Conservation (phyloP, 371 early-diverging fungal genomes). For the Choanephora cucurbitarum region DNA sequence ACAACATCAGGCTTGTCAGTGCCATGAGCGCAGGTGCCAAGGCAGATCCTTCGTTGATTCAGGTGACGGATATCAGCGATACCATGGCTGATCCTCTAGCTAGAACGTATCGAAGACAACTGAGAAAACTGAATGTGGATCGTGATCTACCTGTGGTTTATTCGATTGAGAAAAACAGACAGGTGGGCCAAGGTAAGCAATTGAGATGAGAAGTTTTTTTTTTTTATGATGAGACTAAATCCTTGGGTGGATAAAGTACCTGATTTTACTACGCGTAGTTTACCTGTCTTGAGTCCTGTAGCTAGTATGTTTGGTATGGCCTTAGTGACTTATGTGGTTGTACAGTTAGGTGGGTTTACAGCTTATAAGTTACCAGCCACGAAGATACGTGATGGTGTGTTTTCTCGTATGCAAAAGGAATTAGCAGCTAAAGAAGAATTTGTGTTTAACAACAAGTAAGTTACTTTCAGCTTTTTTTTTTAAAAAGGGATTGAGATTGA, state of each 20-base stretch:
- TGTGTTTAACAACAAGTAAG: constrained; percentile 47
- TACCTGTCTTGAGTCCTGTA: constrained; percentile 84
- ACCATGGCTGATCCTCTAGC: constrained; percentile 91
- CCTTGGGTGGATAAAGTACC: constrained; percentile 44
- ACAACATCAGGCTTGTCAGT: constrained; percentile 73
- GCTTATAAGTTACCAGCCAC: constrained; percentile 71
- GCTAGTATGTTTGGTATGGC: constrained; percentile 93
- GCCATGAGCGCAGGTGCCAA: constrained; percentile 95
- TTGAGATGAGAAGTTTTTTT: too few species aligned
- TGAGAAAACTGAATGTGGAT: constrained; percentile 73
- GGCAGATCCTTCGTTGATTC: constrained; percentile 90
- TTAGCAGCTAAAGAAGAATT: constrained; percentile 66
- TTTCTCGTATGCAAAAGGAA: constrained; percentile 74
- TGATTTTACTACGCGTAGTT: constrained; percentile 78
- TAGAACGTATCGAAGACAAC: constrained; percentile 75
- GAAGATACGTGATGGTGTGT: constrained; percentile 76
- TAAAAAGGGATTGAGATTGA: too few species aligned
- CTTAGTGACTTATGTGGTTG: constrained; percentile 84
- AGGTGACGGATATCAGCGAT: constrained; percentile 89
- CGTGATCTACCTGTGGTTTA: constrained; percentile 85
- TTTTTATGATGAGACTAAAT: too few species aligned
- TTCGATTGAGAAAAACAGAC: constrained; percentile 82
- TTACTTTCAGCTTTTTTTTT: neutral
- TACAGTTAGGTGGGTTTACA: constrained; percentile 72
- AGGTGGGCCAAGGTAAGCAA: constrained; percentile 5